Conservation (phyloP, 148 eudicot genomes). For the Vaccinium myrtillus region DNA sequence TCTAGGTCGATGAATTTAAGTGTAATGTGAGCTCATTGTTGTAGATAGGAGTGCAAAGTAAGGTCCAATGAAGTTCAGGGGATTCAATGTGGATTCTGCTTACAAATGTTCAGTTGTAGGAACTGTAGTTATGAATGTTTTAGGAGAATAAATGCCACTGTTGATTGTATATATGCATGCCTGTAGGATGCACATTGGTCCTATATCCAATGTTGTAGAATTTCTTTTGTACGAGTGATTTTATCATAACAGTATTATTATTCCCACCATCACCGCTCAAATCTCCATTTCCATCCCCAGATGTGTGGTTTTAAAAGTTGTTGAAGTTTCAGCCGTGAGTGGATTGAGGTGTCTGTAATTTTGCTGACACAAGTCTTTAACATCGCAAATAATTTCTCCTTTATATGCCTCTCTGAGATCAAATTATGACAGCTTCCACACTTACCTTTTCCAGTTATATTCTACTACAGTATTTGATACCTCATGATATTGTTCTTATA, state of each 20-base stretch:
- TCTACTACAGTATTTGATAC: neutral
- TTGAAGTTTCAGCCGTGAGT: neutral
- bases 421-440: neutral
- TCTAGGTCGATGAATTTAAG: neutral
- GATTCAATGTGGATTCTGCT: neutral
- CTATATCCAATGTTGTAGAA: neutral
- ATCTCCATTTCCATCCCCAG: too few relatives aligned
- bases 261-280: neutral
- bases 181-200: neutral
- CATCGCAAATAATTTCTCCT: neutral
- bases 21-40: neutral
- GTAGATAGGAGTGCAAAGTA: neutral
- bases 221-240: neutral
- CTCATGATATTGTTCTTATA: neutral
- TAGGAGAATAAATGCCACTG: neutral
- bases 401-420: neutral
- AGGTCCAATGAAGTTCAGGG: neutral
- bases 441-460: neutral
- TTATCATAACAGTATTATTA: neutral
- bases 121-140: neutral
- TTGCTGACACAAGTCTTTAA: neutral
- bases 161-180: too few relatives aligned
- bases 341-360: neutral
- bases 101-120: neutral
- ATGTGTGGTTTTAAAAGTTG: neutral